Conservation (phyloP, 768 basidiomycete species). For the Leccinum barrowsii region DNA sequence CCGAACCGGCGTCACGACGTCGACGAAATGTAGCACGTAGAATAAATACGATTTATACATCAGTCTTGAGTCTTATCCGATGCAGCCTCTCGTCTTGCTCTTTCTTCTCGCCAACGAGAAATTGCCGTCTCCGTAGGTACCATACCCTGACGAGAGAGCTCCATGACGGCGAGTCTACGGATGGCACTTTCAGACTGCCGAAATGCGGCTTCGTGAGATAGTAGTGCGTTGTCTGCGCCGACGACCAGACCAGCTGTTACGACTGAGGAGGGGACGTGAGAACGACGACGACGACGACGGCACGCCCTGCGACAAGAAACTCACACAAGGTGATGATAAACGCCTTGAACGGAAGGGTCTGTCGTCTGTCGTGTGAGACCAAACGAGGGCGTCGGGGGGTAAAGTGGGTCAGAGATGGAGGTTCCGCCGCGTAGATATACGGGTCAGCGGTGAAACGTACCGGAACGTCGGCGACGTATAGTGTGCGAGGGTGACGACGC, state of each 20-base stretch:
- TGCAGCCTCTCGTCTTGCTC: constrained; percentile 20
- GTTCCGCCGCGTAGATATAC: not conserved
- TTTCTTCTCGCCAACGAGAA: constrained; percentile 66
- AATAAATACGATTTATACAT: constrained; percentile 6
- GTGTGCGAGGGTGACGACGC: constrained; percentile 61
- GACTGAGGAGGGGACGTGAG: constrained; percentile 35
- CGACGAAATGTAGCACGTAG: constrained; percentile 12
- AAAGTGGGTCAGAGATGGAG: not conserved
- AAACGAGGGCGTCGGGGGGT: not conserved
- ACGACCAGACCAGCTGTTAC: constrained; percentile 67
- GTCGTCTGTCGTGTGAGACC: constrained; percentile 46
- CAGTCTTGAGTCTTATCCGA: constrained; percentile 1
- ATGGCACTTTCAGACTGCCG: constrained; percentile 66
- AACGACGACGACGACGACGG: not conserved
- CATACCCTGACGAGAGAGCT: constrained; percentile 69
- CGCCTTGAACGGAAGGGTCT: constrained; percentile 77
- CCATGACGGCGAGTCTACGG: constrained; percentile 69
- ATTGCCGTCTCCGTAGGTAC: constrained; percentile 85
- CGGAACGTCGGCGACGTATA: constrained; percentile 71
- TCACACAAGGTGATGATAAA: constrained; percentile 72
- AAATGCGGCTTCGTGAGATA: constrained; percentile 63
- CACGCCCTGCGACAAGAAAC: constrained; percentile 19
- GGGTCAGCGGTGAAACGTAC: constrained; percentile 34
- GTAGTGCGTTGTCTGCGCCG: constrained; percentile 71
- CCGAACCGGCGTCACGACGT: not conserved